A percentile compares a stretch with the other conserved stretches of the same genome.
Conservation (phyloP, 2,329 filamentous ascomycete genomes). For the Penicillium sp. region DNA sequence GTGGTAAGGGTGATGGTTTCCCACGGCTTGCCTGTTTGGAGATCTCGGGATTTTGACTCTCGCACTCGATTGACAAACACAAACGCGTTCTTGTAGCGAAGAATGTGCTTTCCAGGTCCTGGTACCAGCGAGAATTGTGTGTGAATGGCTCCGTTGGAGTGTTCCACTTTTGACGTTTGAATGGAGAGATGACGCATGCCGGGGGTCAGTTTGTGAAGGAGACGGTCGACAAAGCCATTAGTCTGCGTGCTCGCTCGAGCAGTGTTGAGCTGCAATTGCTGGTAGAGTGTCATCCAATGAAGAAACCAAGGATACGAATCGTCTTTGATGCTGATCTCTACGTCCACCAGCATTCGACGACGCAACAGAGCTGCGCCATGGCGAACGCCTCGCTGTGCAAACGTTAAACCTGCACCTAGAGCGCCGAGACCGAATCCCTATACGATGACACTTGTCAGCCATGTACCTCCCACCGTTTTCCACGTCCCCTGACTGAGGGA, state of each 20-base stretch:
- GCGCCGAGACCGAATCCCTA: slow-evolving; percentile 84
- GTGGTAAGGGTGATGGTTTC: slow-evolving; percentile 91
- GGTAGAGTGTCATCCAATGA: slow-evolving; percentile 85
- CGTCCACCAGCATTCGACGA: slow-evolving; percentile 81
- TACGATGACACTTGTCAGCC: slow-evolving; percentile 3
- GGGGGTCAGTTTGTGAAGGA: slow-evolving; percentile 54
- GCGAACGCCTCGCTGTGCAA: slow-evolving; percentile 71
- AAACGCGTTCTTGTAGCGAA: slow-evolving; percentile 81
- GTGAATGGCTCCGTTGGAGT: slow-evolving; percentile 61
- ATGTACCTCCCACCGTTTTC: not conserved
- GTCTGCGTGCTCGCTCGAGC: slow-evolving; percentile 43
- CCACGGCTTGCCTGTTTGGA: slow-evolving; percentile 80
- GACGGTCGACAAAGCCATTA: slow-evolving; percentile 44
- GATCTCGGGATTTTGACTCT: slow-evolving; percentile 70
- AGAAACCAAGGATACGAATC: slow-evolving; percentile 91
- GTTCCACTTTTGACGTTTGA: slow-evolving; percentile 56
- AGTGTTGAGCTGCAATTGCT: slow-evolving; percentile 54
- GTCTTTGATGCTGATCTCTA: slow-evolving; percentile 93
- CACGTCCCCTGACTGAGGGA: not conserved
- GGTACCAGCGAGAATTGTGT: slow-evolving; percentile 86
- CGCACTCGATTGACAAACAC: slow-evolving; percentile 83
- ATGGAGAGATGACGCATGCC: slow-evolving; percentile 60
- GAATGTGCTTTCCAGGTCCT: slow-evolving; percentile 79
- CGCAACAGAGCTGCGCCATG: slow-evolving; percentile 68
- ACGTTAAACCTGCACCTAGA: slow-evolving; percentile 72